Evolutionary conservation across 2,329 filamentous ascomycete genomes (phyloP).

Genomic region (Aspergillus puulaauensis): DNA sequence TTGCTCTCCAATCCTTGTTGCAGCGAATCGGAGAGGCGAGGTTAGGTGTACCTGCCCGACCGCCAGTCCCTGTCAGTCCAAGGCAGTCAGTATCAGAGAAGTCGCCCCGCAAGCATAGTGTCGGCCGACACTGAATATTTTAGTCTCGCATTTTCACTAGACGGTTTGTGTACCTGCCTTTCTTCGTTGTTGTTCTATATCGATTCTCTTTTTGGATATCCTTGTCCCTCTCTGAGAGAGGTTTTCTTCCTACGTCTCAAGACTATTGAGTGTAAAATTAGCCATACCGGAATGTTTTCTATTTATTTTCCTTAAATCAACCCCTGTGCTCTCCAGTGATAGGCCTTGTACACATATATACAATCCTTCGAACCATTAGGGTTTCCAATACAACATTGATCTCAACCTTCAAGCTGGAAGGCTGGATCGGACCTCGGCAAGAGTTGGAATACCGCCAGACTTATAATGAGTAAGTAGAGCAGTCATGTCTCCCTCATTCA

Average conservation of each 20-base stretch:
- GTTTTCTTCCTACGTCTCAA: conserved; percentile 14
- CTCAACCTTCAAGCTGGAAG: neutral
- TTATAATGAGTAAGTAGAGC: conserved; percentile 74
- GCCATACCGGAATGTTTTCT: conserved; percentile 11
- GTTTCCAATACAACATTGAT: neutral
- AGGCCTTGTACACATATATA: conserved; percentile 11
- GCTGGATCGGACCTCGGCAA: conserved; percentile 33
- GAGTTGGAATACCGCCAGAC: conserved; percentile 37
- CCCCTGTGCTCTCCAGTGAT: neutral
- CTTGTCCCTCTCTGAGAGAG: conserved; percentile 22
- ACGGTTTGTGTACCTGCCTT: conserved; percentile 1
- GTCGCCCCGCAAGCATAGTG: conserved; percentile 29
- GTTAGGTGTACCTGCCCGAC: conserved; percentile 46
- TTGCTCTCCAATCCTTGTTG: conserved; percentile 74
- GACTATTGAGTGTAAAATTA: conserved; percentile 24
- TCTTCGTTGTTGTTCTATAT: neutral
- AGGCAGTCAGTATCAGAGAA: conserved; percentile 37
- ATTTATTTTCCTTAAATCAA: conserved; percentile 4
- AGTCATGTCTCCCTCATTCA: conserved; percentile 83
- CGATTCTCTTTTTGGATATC: conserved; percentile 29
- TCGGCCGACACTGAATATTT: conserved; percentile 18
- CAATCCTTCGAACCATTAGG: neutral
- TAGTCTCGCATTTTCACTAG: conserved; percentile 4
- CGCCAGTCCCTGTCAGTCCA: conserved; percentile 31
- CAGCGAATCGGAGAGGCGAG: conserved; percentile 78